Base-by-base conservation (phyloP, 305 asterid species). In the Ajuga reptans region DNA sequence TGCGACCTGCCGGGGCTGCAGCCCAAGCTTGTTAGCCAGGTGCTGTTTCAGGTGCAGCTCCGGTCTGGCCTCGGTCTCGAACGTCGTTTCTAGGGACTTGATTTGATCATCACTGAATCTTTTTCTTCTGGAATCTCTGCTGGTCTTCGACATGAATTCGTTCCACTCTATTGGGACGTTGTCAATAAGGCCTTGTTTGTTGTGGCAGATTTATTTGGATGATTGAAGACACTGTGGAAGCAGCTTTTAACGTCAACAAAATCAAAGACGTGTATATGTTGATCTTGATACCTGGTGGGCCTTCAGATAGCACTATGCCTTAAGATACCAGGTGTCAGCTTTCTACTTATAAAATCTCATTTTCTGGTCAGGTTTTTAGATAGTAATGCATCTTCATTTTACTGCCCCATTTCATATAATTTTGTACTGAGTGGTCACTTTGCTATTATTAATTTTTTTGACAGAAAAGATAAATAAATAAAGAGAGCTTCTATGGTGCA, bases 1-100 rank as follows among this genome's bases (percentile, higher is more conserved):
- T 0, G 95, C 96, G 0, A 91, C 87, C 82, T 91, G 97, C 2
- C 93, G 82, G 4, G 95, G 92, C 60, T 84, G 92, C 57, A 91
- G 84, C 0, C 96, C 96, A 0, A 91, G 95, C 5, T 74, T 73
- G 75, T 69, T 77, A 8, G 97, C 97, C 45, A 89, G 77, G 78
- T 87, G 84, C 73, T 87, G 95, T 63, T 89, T 91, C 46, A 79
- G 79, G 39, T 82, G 85, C 14, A 84, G 72, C 84, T 87, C 97
- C 0, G 96, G 97, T 33, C 92, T 78, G 0, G 89, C 61, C 34
- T 91, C 89, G 0, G 82, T 14, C 82, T 79, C 81, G 51, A 84
- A 88, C 53, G 79, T 84, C 9, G 78, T 79, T 75, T 90, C 97
- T 18, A 90, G 76, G 9, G 81, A 85, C 81, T 66, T 80, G 52